Evolutionary conservation across 2,329 filamentous ascomycete genomes (phyloP).

Genomic region (Cytospora piceae): DNA sequence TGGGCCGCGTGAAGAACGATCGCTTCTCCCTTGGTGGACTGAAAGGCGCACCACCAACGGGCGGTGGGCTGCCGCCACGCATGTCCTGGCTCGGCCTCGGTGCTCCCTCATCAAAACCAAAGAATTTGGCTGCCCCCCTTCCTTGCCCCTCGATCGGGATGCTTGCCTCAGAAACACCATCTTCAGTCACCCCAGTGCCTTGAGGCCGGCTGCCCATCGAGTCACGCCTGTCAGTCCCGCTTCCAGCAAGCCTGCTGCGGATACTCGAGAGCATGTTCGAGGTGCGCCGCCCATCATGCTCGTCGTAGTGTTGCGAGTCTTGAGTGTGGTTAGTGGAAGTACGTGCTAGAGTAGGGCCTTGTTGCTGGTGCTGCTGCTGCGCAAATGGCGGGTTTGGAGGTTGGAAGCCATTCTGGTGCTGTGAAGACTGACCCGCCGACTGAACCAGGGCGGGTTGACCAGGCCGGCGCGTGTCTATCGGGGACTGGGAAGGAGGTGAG

Average conservation of each 20-base stretch:
- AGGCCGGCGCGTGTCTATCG: conserved; percentile 30
- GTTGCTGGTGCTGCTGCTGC: conserved; percentile 29
- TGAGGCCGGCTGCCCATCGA: conserved; percentile 34
- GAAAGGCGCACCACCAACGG: conserved; percentile 13
- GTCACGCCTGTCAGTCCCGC: conserved; percentile 39
- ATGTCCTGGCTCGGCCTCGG: conserved; percentile 36
- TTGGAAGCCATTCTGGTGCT: conserved; percentile 30
- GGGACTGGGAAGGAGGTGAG: conserved; percentile 31
- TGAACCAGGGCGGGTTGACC: conserved; percentile 24
- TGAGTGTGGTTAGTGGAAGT: conserved; percentile 32
- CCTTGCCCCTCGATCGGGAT: conserved; percentile 45
- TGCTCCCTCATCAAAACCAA: conserved; percentile 39
- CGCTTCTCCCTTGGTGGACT: conserved; percentile 33
- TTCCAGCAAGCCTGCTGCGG: conserved; percentile 47
- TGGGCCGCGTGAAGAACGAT: conserved; percentile 37
- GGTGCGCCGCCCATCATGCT: conserved; percentile 43
- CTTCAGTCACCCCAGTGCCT: conserved; percentile 37
- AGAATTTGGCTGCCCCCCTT: conserved; percentile 46
- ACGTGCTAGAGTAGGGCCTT: conserved; percentile 20
- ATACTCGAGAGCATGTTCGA: conserved; percentile 57
- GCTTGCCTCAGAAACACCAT: conserved; percentile 49
- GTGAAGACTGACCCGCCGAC: conserved; percentile 18
- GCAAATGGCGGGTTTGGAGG: conserved; percentile 31
- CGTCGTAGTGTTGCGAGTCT: conserved; percentile 38
- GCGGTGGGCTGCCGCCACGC: conserved; percentile 30